Conservation (phyloP, 148 eudicot genomes). For the Hydrangea macrophylla region DNA sequence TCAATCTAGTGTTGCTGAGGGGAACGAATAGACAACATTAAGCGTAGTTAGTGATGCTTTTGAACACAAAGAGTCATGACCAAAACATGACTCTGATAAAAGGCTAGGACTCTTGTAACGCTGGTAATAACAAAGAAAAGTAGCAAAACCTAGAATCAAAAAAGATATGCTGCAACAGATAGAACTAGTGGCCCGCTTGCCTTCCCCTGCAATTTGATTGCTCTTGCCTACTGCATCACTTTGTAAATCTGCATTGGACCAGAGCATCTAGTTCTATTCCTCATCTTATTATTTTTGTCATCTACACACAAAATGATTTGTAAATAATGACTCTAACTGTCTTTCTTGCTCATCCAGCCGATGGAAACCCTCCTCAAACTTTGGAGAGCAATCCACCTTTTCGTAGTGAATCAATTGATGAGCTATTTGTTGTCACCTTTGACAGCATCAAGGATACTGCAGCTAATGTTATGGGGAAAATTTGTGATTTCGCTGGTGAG, state of each 20-base stretch:
- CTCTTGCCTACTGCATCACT: no score
- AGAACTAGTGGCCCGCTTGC: neutral
- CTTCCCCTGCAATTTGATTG: no score
- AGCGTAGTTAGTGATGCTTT: no score
- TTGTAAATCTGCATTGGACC: no score
- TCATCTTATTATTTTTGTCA: neutral
- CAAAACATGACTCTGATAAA: no score
- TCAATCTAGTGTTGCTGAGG: no score
- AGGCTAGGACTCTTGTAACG: no score
- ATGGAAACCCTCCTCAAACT: constrained; percentile 32
- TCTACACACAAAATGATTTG: constrained; percentile 27
- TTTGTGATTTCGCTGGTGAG: constrained; percentile 64
- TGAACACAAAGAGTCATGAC: no score
- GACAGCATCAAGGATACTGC: constrained; percentile 66
- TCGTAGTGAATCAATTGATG: constrained; percentile 65
- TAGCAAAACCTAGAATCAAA: no score
- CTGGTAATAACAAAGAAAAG: no score
- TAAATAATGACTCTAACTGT: neutral
- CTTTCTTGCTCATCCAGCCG: constrained; percentile 21
- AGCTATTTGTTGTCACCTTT: constrained; percentile 78
- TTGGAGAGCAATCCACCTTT: constrained; percentile 40
- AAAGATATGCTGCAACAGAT: neutral
- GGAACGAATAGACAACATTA: no score
- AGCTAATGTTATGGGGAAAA: constrained; percentile 48
- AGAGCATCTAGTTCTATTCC: constrained; percentile 9